Base-by-base conservation (phyloP, 768 basidiomycete genomes). In the Pleurotus pulmonarius region DNA sequence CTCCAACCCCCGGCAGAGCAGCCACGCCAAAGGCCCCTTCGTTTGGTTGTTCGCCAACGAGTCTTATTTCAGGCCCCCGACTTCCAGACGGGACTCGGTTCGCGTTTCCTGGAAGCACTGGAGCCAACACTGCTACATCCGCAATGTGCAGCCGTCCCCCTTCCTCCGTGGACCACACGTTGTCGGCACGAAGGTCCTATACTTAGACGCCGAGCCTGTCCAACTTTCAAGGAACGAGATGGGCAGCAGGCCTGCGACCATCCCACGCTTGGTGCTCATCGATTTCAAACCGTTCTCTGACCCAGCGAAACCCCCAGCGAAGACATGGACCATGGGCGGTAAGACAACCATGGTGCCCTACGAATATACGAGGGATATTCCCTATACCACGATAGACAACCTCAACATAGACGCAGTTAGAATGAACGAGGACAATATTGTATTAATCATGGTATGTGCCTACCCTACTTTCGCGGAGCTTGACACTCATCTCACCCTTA, bases 371-470 rank as follows among this genome's bases (percentile, higher is more conserved):
- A 77, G 77, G 49, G 73, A 73, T 8, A 67, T 83, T 24, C 75
- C 81, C 7, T 58, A 70, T 8, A 66, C 72, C 53, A 80, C 78
- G 13, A 75, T 79, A 2, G 73, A 78, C 56, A 70, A 74, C 7
- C 69, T 75, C 48, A 69, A 67, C 37, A 74, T 85, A 53, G 78
- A 83, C 37, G 78, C 75, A 65, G 69, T 85, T 55, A 71, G 75
- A 40, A 76, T 77, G 40, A 86, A 81, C 9, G 85, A 86, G 64
- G 85, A 87, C 59, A 83, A 84, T 55, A 74, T 86, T 16, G 69
- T 85, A 53, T 63, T 87, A 52, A 75, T 84, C 58, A 65, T 83
- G 59, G 85, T 83, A 65, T 46, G 81, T 70, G 38, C 45, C 39
- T 3, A 22, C 18, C 16, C 57, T 52, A 15, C 22, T 26, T 24